Percentiles rank a stretch among this genome's conserved stretches.
Conservation (phyloP, 108 stramenopile species). For the Nitzschia sp. region DNA sequence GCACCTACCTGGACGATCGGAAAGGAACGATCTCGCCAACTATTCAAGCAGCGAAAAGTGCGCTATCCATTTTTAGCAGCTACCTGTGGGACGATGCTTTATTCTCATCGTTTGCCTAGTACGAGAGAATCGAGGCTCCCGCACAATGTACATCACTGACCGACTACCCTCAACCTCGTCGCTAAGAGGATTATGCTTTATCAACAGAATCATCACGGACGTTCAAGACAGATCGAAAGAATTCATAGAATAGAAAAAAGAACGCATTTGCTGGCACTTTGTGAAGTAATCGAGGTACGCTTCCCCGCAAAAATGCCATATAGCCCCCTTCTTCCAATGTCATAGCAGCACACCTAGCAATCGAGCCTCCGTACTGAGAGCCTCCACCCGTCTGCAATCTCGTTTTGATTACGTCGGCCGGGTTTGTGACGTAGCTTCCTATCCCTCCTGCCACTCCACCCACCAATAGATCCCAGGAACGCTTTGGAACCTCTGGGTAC, state of each 20-base stretch:
- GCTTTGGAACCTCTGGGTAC: slow-evolving; percentile 19
- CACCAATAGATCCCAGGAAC: slow-evolving; percentile 72
- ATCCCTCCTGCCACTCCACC: slow-evolving; percentile 92
- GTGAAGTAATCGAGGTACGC: slow-evolving; percentile 89
- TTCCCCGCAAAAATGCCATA: slow-evolving; percentile 85
- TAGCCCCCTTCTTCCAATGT: slow-evolving; percentile 74
- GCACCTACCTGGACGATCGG: no score
- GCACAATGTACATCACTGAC: no score
- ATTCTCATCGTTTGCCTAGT: no score
- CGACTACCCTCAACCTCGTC: no score
- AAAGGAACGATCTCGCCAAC: no score
- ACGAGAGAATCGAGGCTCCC: no score
- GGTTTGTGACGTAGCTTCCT: slow-evolving; percentile 89
- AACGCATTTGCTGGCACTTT: slow-evolving; percentile 95
- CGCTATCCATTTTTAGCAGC: no score
- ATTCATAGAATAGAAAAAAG: slow-evolving; percentile 95
- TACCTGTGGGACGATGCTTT: no score
- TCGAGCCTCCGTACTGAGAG: slow-evolving; percentile 65
- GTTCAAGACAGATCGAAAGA: slow-evolving; percentile 77
- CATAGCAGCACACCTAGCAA: slow-evolving; percentile 51
- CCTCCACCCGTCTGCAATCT: slow-evolving; percentile 68
- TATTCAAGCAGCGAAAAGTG: no score
- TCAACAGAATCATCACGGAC: slow-evolving; percentile 49
- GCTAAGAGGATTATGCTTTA: no score
- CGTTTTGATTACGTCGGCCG: slow-evolving; percentile 94